These are phyloP conservation scores for Chrysosphaeria jannelii DNA, from an alignment of 2,329 filamentous ascomycete genomes.

Conservation along the genomic window DNA sequence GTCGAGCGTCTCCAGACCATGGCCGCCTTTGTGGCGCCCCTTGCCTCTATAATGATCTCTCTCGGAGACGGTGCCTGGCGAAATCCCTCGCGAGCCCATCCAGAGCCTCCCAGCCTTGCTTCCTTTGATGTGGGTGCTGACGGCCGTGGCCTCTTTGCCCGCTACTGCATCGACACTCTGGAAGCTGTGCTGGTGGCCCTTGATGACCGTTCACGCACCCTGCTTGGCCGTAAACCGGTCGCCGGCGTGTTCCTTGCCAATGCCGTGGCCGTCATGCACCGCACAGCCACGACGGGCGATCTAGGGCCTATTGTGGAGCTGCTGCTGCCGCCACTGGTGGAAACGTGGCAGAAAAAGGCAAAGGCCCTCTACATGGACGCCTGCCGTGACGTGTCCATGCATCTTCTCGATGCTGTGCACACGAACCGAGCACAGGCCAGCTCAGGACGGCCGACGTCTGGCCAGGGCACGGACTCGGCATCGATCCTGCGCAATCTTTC, in stretches of 20 bases:
- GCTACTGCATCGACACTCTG: conserved; percentile 74
- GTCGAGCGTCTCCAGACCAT: conserved; percentile 69
- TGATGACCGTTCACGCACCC: conserved; percentile 34
- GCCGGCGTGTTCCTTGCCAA: conserved; percentile 82
- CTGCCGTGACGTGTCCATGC: conserved; percentile 64
- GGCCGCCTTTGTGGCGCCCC: conserved; percentile 57
- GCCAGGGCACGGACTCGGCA: conserved; percentile 38
- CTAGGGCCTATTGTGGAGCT: conserved; percentile 39
- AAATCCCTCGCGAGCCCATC: conserved; percentile 13
- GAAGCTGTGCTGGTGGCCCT: conserved; percentile 49
- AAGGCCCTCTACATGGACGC: conserved; percentile 54
- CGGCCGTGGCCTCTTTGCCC: conserved; percentile 58
- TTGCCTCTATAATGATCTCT: conserved; percentile 74
- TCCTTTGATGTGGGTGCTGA: conserved; percentile 76
- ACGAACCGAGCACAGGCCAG: conserved; percentile 29
- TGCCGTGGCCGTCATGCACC: conserved; percentile 54
- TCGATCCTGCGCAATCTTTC: conserved; percentile 58
- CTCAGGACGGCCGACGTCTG: conserved; percentile 31
- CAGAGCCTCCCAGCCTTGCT: conserved; percentile 31
- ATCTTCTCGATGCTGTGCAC: conserved; percentile 74
- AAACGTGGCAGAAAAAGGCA: conserved; percentile 68
- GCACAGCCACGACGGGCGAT: conserved; percentile 57
- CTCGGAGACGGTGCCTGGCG: conserved; percentile 84
- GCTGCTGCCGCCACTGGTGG: conserved; percentile 30
- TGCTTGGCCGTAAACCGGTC: conserved; percentile 33